Evolutionary conservation across 2,329 filamentous ascomycete genomes (phyloP).

Genomic region (Colletotrichum scovillei): DNA sequence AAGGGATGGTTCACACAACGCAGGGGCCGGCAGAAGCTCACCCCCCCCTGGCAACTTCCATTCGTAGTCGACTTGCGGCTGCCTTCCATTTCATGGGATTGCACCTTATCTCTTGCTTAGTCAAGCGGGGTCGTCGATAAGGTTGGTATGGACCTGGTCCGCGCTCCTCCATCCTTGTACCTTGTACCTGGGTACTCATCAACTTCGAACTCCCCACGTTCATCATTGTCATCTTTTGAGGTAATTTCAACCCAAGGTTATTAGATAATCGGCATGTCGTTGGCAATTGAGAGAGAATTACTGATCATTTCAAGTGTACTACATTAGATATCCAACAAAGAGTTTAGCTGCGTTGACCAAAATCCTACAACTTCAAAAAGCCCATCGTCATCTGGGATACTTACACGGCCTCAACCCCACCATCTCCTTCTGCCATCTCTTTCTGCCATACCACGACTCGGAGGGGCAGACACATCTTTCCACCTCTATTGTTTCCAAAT

Average conservation of each 20-base stretch:
- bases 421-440: neutral
- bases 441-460: neutral
- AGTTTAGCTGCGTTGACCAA: neutral
- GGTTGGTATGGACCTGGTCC: neutral
- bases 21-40: constrained; percentile 9
- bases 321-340: neutral
- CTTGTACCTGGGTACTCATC: neutral
- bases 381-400: neutral
- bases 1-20: constrained; percentile 27
- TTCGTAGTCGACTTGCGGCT: neutral
- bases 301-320: too few relatives aligned
- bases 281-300: neutral
- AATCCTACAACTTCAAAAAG: neutral
- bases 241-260: neutral
- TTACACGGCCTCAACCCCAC: neutral
- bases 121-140: constrained; percentile 13
- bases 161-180: neutral
- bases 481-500: neutral
- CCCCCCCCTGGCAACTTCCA: constrained; percentile 17
- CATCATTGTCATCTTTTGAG: neutral
- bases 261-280: too few relatives aligned
- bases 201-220: neutral
- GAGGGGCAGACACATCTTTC: neutral
- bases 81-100: neutral
- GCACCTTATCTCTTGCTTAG: constrained; percentile 25